Conservation (phyloP, 352 stramenopile species). For the Globisporangium okanoganense region DNA sequence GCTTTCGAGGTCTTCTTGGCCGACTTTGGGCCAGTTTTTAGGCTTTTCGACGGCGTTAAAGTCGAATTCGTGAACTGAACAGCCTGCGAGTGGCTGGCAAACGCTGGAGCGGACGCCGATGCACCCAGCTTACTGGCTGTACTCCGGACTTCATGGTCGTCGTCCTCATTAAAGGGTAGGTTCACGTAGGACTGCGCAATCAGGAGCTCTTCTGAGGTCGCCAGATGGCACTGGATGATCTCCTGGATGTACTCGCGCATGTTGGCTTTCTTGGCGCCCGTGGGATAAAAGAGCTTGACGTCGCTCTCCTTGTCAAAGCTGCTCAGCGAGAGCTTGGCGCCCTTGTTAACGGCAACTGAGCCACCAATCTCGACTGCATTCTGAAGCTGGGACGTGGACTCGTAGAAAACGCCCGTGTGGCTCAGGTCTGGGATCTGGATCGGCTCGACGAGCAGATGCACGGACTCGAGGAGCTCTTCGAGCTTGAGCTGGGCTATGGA, state of each 20-base stretch:
- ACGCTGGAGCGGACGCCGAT: constrained; percentile 21
- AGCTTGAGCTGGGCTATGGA: constrained; percentile 17
- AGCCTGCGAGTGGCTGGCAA: constrained; percentile 4
- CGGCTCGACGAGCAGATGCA: constrained; percentile 55
- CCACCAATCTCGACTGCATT: neutral
- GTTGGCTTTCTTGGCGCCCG: constrained; percentile 64
- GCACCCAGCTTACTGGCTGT: neutral
- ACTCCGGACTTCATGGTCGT: no score
- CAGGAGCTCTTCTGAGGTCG: neutral
- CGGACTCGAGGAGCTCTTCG: constrained; percentile 31
- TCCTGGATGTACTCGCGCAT: constrained; percentile 70
- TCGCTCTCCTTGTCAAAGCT: constrained; percentile 38
- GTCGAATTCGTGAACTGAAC: neutral
- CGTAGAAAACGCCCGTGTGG: constrained; percentile 45
- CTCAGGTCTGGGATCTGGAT: constrained; percentile 54
- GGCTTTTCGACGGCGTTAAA: neutral
- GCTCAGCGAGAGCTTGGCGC: constrained; percentile 19
- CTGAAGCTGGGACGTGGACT: constrained; percentile 17
- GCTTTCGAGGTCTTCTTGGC: constrained; percentile 15
- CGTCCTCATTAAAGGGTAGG: neutral
- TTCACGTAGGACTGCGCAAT: constrained; percentile 4
- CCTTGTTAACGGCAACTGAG: neutral
- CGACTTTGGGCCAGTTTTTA: neutral
- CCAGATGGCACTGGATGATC: constrained; percentile 42
- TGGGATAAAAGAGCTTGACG: constrained; percentile 65